Evolutionary conservation across 306 rosid species (phyloP).

Genomic region (Cucurbita moschata): DNA sequence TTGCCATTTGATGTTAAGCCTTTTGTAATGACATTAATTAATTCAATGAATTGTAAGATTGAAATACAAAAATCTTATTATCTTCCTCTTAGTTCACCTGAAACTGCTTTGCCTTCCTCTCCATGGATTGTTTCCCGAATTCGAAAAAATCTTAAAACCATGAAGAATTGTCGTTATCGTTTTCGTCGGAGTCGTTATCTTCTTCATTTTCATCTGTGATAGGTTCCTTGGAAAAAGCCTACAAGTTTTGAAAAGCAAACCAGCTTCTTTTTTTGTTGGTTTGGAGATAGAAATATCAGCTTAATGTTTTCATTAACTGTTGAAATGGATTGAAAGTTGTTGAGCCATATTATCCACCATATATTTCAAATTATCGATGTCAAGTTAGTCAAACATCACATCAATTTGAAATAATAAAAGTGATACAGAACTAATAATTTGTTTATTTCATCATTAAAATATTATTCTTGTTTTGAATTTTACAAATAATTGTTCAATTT

Average conservation of each 20-base stretch:
- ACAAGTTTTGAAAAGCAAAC: background rate
- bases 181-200: background rate
- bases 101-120: background rate
- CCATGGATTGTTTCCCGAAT: background rate
- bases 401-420: background rate
- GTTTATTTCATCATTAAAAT: background rate
- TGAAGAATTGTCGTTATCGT: background rate
- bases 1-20: constrained; percentile 6
- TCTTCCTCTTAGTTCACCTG: background rate
- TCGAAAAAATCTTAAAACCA: background rate
- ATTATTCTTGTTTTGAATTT: background rate
- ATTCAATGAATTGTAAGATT: constrained; percentile 6
- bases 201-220: background rate
- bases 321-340: background rate
- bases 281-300: background rate
- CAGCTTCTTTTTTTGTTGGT: background rate
- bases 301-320: background rate
- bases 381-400: background rate
- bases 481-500: background rate
- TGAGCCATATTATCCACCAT: background rate
- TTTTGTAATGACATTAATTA: constrained; percentile 3
- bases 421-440: background rate
- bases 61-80: background rate
- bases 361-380: background rate
- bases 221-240: background rate